These are phyloP conservation scores for Circinella umbellata DNA, from an alignment of 371 early-diverging fungal species.

Conservation along the genomic window DNA sequence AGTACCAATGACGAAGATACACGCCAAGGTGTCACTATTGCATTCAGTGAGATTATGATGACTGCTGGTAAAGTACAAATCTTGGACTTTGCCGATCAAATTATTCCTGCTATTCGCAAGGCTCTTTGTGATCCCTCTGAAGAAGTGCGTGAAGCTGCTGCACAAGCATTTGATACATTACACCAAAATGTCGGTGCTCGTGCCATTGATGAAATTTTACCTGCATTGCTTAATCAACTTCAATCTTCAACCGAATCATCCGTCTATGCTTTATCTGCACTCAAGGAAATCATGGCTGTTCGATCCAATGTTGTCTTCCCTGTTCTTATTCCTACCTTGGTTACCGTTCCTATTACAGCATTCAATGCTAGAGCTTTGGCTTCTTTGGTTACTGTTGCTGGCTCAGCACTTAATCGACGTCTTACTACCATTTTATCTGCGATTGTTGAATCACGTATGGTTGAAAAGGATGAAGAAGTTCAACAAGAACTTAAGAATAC, in stretches of 20 bases:
- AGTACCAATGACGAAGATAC: constrained; percentile 66
- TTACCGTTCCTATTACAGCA: constrained; percentile 83
- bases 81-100: constrained; percentile 81
- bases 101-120: constrained; percentile 79
- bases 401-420: constrained; percentile 82
- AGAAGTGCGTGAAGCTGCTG: constrained; percentile 94
- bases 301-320: constrained; percentile 96
- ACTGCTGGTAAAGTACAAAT: constrained; percentile 84
- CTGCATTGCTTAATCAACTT: constrained; percentile 84
- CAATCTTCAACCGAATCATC: constrained; percentile 67
- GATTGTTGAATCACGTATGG: constrained; percentile 73
- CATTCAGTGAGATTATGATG: constrained; percentile 90
- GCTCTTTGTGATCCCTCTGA: constrained; percentile 80
- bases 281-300: constrained; percentile 96
- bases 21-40: constrained; percentile 93
- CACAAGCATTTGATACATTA: constrained; percentile 92
- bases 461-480: constrained; percentile 67
- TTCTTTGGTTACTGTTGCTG: constrained; percentile 91
- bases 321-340: constrained; percentile 91
- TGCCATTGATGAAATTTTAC: constrained; percentile 92
- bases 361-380: constrained; percentile 94
- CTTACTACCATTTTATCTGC: constrained; percentile 80
- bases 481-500: constrained; percentile 72
- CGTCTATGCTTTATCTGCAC: constrained; percentile 86
- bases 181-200: constrained; percentile 89